phyloP scores from a whole-genome alignment of 768 basidiomycete species.

The Suillus weaverae region DNA sequence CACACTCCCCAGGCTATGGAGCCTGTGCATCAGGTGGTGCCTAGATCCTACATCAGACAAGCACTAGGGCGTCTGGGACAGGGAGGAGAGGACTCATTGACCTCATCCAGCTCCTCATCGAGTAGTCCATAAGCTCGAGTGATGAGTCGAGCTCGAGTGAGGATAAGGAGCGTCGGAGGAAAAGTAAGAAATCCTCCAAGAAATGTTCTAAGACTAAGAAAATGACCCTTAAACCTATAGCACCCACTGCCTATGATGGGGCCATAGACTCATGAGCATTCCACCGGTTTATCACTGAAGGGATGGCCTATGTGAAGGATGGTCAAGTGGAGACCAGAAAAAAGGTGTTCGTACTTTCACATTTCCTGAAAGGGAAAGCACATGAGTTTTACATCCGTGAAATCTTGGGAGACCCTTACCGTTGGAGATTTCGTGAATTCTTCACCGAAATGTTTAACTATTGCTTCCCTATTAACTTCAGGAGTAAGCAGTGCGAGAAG shows the following conservation, averaged over 20 bases:
- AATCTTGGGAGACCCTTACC: constrained; percentile 22
- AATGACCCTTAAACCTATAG: constrained; percentile 22
- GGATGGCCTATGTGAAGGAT: constrained; percentile 24
- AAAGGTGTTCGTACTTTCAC: constrained; percentile 23
- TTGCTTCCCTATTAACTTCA: constrained; percentile 34
- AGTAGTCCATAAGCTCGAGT: not conserved
- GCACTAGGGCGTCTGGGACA: not conserved
- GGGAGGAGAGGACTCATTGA: not conserved
- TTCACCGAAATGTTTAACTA: constrained; percentile 37
- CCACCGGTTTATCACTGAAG: constrained; percentile 29
- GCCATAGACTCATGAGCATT: constrained; percentile 19
- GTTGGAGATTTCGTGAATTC: constrained; percentile 32
- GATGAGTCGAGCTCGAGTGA: not conserved
- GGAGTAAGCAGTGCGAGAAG: constrained; percentile 24
- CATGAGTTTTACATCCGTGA: constrained; percentile 34
- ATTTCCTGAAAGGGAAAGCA: constrained; percentile 33
- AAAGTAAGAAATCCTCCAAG: not conserved
- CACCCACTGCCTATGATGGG: constrained; percentile 30
- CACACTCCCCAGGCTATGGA: not conserved
- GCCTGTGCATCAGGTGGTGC: not conserved
- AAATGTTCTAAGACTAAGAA: not conserved
- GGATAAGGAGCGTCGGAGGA: too few relatives aligned
- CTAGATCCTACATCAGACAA: not conserved
- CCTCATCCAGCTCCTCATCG: not conserved
- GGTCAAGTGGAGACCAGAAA: constrained; percentile 13